phyloP scores from a whole-genome alignment of 257 asterid genomes.

The Craterostigma plantagineum region DNA sequence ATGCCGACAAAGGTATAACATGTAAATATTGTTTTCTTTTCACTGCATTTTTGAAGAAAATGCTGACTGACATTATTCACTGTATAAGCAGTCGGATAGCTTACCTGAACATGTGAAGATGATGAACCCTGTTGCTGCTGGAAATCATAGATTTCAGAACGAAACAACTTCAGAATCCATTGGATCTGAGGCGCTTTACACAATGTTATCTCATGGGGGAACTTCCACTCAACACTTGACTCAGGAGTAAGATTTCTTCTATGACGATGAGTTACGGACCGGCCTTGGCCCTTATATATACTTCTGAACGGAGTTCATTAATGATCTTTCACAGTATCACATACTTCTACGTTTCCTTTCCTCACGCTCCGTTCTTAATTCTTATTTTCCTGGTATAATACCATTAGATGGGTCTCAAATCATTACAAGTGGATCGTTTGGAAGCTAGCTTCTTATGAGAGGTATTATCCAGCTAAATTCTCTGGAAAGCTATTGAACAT shows the following conservation, averaged over 20 bases:
- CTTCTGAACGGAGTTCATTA: too few species aligned
- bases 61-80: constrained; percentile 15
- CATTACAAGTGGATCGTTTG: constrained; percentile 93
- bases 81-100: constrained; percentile 32
- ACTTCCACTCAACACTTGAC: constrained; percentile 54
- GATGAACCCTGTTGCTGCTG: constrained; percentile 60
- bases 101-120: constrained; percentile 42
- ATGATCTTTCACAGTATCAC: too few species aligned
- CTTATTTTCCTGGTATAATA: neutral
- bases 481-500: constrained; percentile 52
- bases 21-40: constrained; percentile 4
- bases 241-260: constrained; percentile 35
- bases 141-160: constrained; percentile 30
- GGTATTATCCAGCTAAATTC: constrained; percentile 57
- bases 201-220: constrained; percentile 52
- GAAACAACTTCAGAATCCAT: constrained; percentile 21
- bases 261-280: too few species aligned
- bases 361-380: neutral
- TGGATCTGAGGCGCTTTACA: constrained; percentile 45
- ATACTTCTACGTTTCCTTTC: too few species aligned
- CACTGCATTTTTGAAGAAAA: constrained; percentile 8
- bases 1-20: constrained; percentile 34
- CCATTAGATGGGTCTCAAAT: constrained; percentile 64
- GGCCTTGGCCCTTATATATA: too few species aligned
- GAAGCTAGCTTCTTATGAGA: constrained; percentile 87